Percentiles rank a stretch among this genome's conserved stretches.
These are phyloP conservation scores for Gloeopeniophorella convolvens DNA, from an alignment of 768 basidiomycete species.

Conservation along the genomic window DNA sequence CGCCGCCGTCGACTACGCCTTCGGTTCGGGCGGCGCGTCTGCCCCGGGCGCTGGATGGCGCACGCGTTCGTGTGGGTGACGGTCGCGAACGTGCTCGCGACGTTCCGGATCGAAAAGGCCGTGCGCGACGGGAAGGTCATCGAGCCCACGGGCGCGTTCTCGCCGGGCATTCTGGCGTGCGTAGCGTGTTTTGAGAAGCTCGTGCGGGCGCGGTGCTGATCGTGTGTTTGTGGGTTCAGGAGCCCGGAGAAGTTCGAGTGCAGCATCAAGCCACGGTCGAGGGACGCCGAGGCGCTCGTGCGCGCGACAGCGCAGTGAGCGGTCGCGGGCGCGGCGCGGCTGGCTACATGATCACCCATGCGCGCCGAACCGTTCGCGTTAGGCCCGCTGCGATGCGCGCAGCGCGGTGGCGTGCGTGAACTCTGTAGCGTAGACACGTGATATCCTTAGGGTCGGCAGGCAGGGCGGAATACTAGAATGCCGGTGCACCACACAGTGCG, in stretches of 20 bases:
- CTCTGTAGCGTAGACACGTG: too few relatives aligned
- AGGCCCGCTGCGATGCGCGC: too few relatives aligned
- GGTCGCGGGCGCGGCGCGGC: too few relatives aligned
- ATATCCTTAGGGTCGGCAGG: too few relatives aligned
- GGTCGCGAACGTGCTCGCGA: conserved; percentile 19
- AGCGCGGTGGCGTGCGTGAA: too few relatives aligned
- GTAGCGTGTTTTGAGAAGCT: background rate
- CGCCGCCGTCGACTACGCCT: conserved; percentile 19
- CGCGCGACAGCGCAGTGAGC: conserved; percentile 7
- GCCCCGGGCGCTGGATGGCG: conserved; percentile 23
- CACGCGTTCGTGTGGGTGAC: conserved; percentile 17
- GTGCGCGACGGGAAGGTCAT: conserved; percentile 18
- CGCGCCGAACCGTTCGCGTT: too few relatives aligned
- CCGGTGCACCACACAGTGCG: too few relatives aligned
- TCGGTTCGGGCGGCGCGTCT: conserved; percentile 24
- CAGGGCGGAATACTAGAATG: too few relatives aligned
- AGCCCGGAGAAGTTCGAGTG: conserved; percentile 20
- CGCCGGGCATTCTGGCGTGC: conserved; percentile 20
- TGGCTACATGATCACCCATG: too few relatives aligned
- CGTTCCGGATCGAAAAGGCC: conserved; percentile 17
- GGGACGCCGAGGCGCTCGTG: conserved; percentile 17
- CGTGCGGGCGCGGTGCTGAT: too few relatives aligned
- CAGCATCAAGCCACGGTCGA: conserved; percentile 12
- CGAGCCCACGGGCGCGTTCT: conserved; percentile 16
- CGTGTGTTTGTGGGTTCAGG: conserved; percentile 3